Conservation (phyloP, 139 green algal genomes). For the Desmodesmus armatus region DNA sequence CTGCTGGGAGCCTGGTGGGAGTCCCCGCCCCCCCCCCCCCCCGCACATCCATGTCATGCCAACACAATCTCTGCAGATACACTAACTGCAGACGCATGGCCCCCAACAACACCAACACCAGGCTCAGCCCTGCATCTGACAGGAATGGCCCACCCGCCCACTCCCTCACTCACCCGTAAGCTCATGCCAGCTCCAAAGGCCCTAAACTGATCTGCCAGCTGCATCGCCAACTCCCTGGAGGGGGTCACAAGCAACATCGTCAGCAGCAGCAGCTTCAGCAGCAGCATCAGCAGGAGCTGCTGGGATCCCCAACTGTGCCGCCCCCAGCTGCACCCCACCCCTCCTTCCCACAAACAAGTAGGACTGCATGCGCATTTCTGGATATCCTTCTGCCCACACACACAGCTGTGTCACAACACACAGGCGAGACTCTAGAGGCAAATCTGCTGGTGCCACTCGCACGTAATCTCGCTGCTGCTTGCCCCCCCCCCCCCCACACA, state of each 20-base stretch:
- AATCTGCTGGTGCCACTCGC: no score
- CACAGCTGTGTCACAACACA: not conserved
- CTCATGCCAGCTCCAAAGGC: slow-evolving; percentile 88
- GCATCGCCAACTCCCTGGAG: slow-evolving; percentile 95
- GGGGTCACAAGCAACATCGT: slow-evolving; percentile 7
- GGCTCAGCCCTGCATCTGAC: no score
- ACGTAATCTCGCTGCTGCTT: not conserved
- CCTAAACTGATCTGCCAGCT: slow-evolving; percentile 95
- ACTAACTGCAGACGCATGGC: no score
- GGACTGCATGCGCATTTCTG: no score
- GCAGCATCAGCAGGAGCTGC: not conserved
- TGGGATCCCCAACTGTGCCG: not conserved
- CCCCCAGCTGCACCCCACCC: no score
- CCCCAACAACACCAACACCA: not conserved
- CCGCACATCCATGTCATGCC: no score
- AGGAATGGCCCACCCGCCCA: no score
- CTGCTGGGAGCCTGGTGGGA: no score
- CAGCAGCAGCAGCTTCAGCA: not conserved
- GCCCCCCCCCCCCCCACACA: not conserved
- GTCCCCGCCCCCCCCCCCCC: no score
- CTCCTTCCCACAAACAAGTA: no score
- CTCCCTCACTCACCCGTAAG: slow-evolving; percentile 64
- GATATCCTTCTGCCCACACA: not conserved
- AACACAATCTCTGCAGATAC: no score
- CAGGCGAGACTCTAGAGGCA: not conserved